Conservation (phyloP, 306 rosid species). For the Erythrophleum fordii region DNA sequence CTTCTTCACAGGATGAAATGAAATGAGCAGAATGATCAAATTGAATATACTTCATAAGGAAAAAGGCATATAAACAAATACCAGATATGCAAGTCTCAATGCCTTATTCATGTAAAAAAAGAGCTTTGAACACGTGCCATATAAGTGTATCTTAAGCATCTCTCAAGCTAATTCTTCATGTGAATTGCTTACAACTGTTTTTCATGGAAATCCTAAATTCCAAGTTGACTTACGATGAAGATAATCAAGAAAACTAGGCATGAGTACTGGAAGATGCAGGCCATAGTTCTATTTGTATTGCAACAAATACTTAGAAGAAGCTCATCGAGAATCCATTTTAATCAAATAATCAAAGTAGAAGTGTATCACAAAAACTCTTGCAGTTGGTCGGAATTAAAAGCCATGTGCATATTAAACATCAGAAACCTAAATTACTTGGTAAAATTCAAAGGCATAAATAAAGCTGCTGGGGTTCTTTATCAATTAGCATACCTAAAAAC, state of each 20-base stretch:
- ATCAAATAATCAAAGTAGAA: neutral
- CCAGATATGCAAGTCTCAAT: conserved; percentile 1
- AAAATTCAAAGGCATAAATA: conserved; percentile 14
- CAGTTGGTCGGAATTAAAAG: neutral
- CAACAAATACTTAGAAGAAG: conserved; percentile 3
- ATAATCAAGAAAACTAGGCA: conserved; percentile 20
- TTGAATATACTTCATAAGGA: neutral
- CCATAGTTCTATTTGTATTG: neutral
- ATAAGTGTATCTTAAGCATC: conserved; percentile 5
- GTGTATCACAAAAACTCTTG: neutral
- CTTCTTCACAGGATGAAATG: neutral
- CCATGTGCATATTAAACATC: neutral
- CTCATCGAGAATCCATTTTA: neutral
- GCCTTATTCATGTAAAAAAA: conserved; percentile 22
- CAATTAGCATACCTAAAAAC: conserved; percentile 25
- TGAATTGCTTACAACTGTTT: neutral
- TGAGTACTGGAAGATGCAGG: neutral
- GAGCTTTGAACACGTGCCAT: neutral
- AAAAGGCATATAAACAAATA: neutral
- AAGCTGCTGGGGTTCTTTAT: conserved; percentile 29
- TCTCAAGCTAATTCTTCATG: conserved; percentile 4
- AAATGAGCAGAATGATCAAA: neutral
- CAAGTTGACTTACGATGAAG: conserved; percentile 13
- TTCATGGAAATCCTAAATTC: conserved; percentile 9
- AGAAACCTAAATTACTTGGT: conserved; percentile 26